Percentiles rank a stretch among this genome's conserved stretches.
phyloP scores from a whole-genome alignment of 495 filamentous ascomycete species.

The Cetradonia linearis region DNA sequence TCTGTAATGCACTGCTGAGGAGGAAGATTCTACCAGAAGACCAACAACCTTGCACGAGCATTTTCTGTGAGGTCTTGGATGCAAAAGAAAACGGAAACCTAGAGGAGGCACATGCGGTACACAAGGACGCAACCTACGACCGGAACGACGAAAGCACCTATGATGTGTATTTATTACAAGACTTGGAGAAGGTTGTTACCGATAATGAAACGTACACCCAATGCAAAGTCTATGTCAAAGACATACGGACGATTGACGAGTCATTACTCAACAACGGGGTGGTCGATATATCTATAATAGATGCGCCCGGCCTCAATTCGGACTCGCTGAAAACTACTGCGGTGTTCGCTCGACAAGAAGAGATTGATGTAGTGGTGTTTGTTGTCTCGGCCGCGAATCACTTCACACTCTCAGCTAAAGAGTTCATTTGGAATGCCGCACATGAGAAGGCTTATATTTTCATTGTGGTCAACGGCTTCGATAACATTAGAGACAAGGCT shows the following conservation, averaged over 20 bases:
- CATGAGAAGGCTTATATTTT: constrained; percentile 98
- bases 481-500: constrained; percentile 84
- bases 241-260: constrained; percentile 82
- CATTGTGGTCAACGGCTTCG: constrained; percentile 96
- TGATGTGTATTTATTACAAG: constrained; percentile 62
- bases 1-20: constrained; percentile 89
- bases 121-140: constrained; percentile 67
- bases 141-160: constrained; percentile 90
- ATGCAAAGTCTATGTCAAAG: constrained; percentile 94
- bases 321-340: constrained; percentile 96
- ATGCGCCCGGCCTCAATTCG: constrained; percentile 88
- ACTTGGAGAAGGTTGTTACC: constrained; percentile 80
- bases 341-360: constrained; percentile 91
- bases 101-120: constrained; percentile 93
- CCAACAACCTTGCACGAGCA: constrained; percentile 96
- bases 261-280: constrained; percentile 95
- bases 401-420: constrained; percentile 90
- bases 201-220: constrained; percentile 81
- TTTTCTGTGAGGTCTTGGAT: constrained; percentile 96
- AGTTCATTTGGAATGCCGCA: constrained; percentile 92
- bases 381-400: constrained; percentile 96
- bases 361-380: constrained; percentile 98
- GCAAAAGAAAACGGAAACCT: constrained; percentile 78
- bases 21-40: constrained; percentile 92
- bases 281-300: constrained; percentile 94